A percentile compares a stretch with the other conserved stretches of the same genome.
phyloP scores from a whole-genome alignment of 495 filamentous ascomycete genomes.

The Xylaria venustula region DNA sequence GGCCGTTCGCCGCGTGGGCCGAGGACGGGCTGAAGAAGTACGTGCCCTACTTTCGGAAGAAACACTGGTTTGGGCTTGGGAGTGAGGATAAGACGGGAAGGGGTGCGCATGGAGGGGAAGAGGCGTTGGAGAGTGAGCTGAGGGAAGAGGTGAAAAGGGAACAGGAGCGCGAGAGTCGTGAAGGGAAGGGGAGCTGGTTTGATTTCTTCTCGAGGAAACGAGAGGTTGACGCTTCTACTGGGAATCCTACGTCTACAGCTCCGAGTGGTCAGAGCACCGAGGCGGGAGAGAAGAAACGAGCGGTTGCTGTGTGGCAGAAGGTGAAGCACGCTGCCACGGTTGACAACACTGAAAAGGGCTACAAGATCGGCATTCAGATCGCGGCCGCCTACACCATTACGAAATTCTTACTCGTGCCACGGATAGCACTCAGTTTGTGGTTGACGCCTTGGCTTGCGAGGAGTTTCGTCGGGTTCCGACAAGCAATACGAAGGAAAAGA shows the following conservation, averaged over 20 bases:
- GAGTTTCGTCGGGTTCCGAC: constrained; percentile 51
- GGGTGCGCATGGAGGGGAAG: constrained; percentile 16
- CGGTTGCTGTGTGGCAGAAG: constrained; percentile 35
- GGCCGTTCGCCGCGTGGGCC: constrained; percentile 39
- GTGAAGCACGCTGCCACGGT: constrained; percentile 23
- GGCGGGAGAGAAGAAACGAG: constrained; percentile 19
- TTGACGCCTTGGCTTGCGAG: constrained; percentile 93
- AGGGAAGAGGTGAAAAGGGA: constrained; percentile 16
- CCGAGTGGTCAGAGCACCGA: neutral
- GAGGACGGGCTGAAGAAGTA: constrained; percentile 46
- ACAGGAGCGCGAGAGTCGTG: constrained; percentile 16
- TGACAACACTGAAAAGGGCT: constrained; percentile 36
- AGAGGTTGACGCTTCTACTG: neutral
- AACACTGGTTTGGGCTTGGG: constrained; percentile 48
- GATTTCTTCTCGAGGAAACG: constrained; percentile 1
- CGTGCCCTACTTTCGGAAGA: constrained; percentile 42
- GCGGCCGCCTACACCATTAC: constrained; percentile 87
- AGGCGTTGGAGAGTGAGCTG: constrained; percentile 11
- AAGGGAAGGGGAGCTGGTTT: constrained; percentile 12
- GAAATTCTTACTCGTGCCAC: constrained; percentile 75
- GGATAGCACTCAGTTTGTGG: constrained; percentile 77
- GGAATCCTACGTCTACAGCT: neutral
- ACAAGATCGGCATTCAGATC: constrained; percentile 62
- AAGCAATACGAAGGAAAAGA: constrained; percentile 20
- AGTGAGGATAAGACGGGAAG: constrained; percentile 17